These are phyloP conservation scores for Leucosporidium creatinivorum DNA, from an alignment of 768 basidiomycete genomes.

Conservation along the genomic window DNA sequence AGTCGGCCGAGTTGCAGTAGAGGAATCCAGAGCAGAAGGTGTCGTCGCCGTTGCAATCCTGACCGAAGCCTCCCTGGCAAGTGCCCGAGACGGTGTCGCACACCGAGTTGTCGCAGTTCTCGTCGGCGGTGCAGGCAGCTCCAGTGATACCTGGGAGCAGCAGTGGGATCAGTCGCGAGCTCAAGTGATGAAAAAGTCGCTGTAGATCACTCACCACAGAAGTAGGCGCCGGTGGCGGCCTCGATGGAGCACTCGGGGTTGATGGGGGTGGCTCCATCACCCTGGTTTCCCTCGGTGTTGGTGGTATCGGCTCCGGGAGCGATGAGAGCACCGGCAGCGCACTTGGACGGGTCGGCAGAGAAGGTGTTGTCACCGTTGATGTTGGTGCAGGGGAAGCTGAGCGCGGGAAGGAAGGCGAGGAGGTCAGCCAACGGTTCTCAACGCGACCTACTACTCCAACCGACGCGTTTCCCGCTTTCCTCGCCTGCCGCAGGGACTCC, in stretches of 20 bases:
- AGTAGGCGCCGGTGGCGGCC: constrained; percentile 4
- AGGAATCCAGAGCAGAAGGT: constrained; percentile 2
- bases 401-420: neutral
- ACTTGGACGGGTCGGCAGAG: constrained; percentile 18
- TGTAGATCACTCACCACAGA: constrained; percentile 16
- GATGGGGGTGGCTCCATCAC: constrained; percentile 2
- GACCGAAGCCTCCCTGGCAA: neutral
- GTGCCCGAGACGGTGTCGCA: too few species aligned
- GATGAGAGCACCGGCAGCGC: constrained; percentile 3
- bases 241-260: constrained; percentile 5
- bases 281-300: constrained; percentile 11
- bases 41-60: constrained; percentile 7
- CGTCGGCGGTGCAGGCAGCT: constrained; percentile 8
- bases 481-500: too few species aligned
- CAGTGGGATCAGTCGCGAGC: neutral
- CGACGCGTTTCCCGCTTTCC: too few species aligned
- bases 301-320: constrained; percentile 2
- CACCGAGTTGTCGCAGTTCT: constrained; percentile 3
- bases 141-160: neutral
- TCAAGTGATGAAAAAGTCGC: neutral
- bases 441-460: neutral
- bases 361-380: constrained; percentile 12
- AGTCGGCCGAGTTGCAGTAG: constrained; percentile 13
- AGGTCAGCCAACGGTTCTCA: neutral
- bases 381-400: constrained; percentile 12